Conservation (phyloP, 441 rosid genomes). For the Viola pubescens region DNA sequence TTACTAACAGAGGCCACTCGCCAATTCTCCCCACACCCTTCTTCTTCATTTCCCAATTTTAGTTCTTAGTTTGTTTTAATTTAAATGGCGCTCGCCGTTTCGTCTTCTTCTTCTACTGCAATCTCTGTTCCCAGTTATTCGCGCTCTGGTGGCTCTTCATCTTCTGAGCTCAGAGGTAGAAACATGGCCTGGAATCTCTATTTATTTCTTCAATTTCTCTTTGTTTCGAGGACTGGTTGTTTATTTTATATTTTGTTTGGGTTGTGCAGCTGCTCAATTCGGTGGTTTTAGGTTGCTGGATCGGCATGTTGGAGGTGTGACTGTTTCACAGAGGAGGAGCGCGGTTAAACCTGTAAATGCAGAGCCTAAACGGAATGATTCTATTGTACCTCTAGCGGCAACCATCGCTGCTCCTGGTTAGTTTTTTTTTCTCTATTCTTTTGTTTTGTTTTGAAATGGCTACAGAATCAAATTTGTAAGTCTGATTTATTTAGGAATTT, state of each 20-base stretch:
- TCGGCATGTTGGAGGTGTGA: slow-evolving; percentile 29
- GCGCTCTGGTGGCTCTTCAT: slow-evolving; percentile 23
- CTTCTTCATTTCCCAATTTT: no score
- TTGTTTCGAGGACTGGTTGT: background rate
- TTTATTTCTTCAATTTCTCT: background rate
- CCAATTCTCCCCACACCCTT: no score
- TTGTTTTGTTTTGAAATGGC: background rate
- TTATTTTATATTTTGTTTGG: background rate
- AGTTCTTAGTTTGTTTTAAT: no score
- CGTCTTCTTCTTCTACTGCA: slow-evolving; percentile 39
- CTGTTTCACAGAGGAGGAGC: slow-evolving; percentile 28
- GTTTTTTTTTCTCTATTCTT: slow-evolving; percentile 1
- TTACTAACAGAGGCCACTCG: no score
- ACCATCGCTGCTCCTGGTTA: slow-evolving; percentile 47
- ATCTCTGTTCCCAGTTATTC: slow-evolving; percentile 34
- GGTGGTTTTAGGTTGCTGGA: slow-evolving; percentile 46
- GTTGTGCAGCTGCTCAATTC: slow-evolving; percentile 41
- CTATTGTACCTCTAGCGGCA: slow-evolving; percentile 52
- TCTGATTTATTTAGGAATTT: background rate
- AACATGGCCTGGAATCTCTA: background rate
- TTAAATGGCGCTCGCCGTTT: slow-evolving; percentile 46
- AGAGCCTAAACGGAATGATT: slow-evolving; percentile 45
- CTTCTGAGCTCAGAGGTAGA: slow-evolving; percentile 47
- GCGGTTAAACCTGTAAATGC: slow-evolving; percentile 50
- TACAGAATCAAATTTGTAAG: background rate